Evolutionary conservation across 176 grass and related monocot species (phyloP), one percentile per base, ranked within the genome.

Genomic region (Rhynchospora pubera): DNA sequence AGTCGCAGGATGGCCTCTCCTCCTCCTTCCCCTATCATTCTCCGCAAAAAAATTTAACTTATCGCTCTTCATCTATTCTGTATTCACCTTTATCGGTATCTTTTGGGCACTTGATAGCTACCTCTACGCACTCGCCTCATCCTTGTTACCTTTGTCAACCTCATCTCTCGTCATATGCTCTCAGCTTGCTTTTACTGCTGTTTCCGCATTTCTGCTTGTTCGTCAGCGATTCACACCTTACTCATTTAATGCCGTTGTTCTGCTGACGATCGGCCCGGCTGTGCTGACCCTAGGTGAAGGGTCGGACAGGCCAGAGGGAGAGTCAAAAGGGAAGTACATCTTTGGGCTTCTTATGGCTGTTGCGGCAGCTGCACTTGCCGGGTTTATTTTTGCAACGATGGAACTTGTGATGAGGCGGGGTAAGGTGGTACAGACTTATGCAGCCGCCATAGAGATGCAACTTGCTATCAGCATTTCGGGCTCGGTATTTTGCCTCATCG

Each of bases 151-250:
- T 5, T 87, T 97, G 15, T 88, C 93, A 58, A 89, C 93, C n/a
- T 93, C 91, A 26, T 91, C 93, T 2, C 93, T 93, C 22, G 87
- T 97, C n/a, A 77, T 68, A 8, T 83, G 91, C 14, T 91, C 91
- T 68, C 93, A 97, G 84, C 91, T 97, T 7, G 91, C 85, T 10
- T 97, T 97, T 87, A 97, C 81, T 6, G 93, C 93, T 1, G 22
- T 97, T 3, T 97, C 86, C 72, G 89, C 93, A 2, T 89, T 93
- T 89, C 1, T 89, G 4, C 24, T 97, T 63, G 91, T 81, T 43
- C 79, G 87, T 5, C 83, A 93, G 77, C 79, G 85, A 5, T 89
- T 97, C 78, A 97, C 89, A 0, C 80, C 93, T 0, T 97, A 88
- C 87, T 97, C 91, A 11, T 80, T 83, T 45, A 97, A 97, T 59